Evolutionary conservation across 2,329 filamentous ascomycete genomes (phyloP).

Genomic region (Macrophomina pseudophaseolina): DNA sequence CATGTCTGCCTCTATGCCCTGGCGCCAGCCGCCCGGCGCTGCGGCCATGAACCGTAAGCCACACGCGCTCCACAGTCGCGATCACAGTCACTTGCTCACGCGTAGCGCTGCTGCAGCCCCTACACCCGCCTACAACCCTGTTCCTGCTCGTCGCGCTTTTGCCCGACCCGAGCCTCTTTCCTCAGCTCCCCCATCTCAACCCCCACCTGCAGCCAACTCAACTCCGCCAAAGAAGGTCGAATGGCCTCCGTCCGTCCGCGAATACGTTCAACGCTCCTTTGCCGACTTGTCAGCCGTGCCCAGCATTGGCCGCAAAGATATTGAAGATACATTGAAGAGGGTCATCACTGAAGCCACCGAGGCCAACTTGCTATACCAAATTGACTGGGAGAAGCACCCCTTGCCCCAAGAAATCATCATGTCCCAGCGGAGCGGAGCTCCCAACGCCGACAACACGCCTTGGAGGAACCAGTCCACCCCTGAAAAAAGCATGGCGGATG

Average conservation of each 20-base stretch:
- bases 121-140: conserved; percentile 35
- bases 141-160: conserved; percentile 51
- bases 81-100: neutral
- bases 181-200: conserved; percentile 33
- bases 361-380: conserved; percentile 69
- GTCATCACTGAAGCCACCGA: conserved; percentile 85
- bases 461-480: conserved; percentile 32
- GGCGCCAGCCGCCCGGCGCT: conserved; percentile 24
- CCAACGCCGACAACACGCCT: conserved; percentile 42
- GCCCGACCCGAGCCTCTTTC: conserved; percentile 31
- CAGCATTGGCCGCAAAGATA: conserved; percentile 62
- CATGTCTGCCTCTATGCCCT: conserved; percentile 26
- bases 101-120: conserved; percentile 5
- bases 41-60: conserved; percentile 24
- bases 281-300: conserved; percentile 66
- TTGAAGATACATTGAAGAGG: conserved; percentile 83
- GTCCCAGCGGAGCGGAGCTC: conserved; percentile 63
- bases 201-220: conserved; percentile 31
- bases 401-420: conserved; percentile 84
- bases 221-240: conserved; percentile 65
- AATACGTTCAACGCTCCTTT: conserved; percentile 90
- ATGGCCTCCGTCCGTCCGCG: conserved; percentile 82
- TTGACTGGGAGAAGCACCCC: conserved; percentile 83
- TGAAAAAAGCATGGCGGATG: conserved; percentile 30
- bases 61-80: neutral